phyloP scores from a whole-genome alignment of 2,329 filamentous ascomycete species.

The Botrytis galanthina region DNA sequence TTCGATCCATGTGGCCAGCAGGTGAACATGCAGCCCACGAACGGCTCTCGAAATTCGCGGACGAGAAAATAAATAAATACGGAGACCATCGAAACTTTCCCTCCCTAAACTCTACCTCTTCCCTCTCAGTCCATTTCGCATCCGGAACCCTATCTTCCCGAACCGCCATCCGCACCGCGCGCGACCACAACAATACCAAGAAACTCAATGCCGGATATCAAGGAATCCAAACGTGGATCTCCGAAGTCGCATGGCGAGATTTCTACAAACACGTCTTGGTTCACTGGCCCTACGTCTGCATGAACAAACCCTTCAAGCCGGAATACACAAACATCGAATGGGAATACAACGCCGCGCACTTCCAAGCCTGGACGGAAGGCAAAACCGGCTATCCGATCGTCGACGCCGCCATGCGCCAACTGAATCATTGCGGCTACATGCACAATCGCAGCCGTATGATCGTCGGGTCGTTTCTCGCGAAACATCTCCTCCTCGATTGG shows the following conservation, averaged over 20 bases:
- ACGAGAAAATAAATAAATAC: constrained; percentile 62
- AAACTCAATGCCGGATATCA: constrained; percentile 64
- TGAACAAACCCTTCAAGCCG: constrained; percentile 78
- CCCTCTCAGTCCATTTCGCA: constrained; percentile 70
- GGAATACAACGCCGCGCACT: constrained; percentile 70
- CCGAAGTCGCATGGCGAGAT: constrained; percentile 81
- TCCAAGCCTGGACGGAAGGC: constrained; percentile 72
- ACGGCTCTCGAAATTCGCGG: constrained; percentile 65
- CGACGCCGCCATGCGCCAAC: constrained; percentile 81
- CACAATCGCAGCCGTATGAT: constrained; percentile 86
- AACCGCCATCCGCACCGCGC: constrained; percentile 63
- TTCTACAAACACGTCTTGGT: constrained; percentile 86
- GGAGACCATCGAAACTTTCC: constrained; percentile 65
- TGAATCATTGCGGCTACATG: constrained; percentile 69
- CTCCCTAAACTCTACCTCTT: constrained; percentile 60
- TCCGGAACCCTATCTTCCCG: constrained; percentile 65
- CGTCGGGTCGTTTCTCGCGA: constrained; percentile 74
- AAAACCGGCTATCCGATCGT: constrained; percentile 79
- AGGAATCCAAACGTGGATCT: constrained; percentile 73
- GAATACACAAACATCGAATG: constrained; percentile 80
- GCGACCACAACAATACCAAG: constrained; percentile 59
- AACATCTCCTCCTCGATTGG: constrained; percentile 82
- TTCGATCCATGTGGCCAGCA: constrained; percentile 65
- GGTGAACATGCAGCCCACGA: constrained; percentile 70
- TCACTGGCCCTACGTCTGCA: constrained; percentile 80